Percentiles rank a stretch among this genome's conserved stretches.
phyloP scores from a whole-genome alignment of 108 stramenopile species.

The Nitzschia putrida region DNA sequence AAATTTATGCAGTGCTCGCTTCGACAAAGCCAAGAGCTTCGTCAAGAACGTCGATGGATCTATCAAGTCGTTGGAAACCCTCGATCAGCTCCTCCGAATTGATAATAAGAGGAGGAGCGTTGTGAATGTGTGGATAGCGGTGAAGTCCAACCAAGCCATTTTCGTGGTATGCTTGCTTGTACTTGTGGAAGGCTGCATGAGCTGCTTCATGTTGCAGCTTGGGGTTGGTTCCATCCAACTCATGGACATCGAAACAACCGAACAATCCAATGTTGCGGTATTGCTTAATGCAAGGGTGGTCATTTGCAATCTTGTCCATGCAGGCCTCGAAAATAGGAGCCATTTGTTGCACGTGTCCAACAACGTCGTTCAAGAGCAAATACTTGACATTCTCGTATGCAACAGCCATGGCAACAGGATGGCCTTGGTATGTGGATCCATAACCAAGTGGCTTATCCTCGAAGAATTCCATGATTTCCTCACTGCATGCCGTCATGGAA shows the following conservation, averaged over 20 bases:
- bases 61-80: slow-evolving; percentile 59
- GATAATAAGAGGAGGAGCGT: slow-evolving; percentile 62
- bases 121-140: slow-evolving; percentile 62
- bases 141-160: slow-evolving; percentile 61
- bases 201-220: slow-evolving; percentile 53
- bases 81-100: slow-evolving; percentile 56
- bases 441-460: slow-evolving; percentile 67
- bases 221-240: slow-evolving; percentile 44
- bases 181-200: slow-evolving; percentile 47
- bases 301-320: slow-evolving; percentile 45
- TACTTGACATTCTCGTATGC: slow-evolving; percentile 64
- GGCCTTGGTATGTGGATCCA: slow-evolving; percentile 62
- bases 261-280: slow-evolving; percentile 63
- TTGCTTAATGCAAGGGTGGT: slow-evolving; percentile 58
- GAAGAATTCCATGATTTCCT: slow-evolving; percentile 61
- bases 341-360: slow-evolving; percentile 46
- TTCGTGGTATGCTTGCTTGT: slow-evolving; percentile 47
- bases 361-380: slow-evolving; percentile 46
- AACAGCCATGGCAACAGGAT: slow-evolving; percentile 65
- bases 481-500: slow-evolving; percentile 52
- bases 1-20: too few relatives aligned
- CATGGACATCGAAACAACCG: slow-evolving; percentile 60
- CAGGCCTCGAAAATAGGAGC: slow-evolving; percentile 54
- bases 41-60: slow-evolving; percentile 49
- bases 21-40: slow-evolving; percentile 46